Evolutionary conservation across 495 filamentous ascomycete genomes (phyloP).

Genomic region (Lasiosphaeria hispida): DNA sequence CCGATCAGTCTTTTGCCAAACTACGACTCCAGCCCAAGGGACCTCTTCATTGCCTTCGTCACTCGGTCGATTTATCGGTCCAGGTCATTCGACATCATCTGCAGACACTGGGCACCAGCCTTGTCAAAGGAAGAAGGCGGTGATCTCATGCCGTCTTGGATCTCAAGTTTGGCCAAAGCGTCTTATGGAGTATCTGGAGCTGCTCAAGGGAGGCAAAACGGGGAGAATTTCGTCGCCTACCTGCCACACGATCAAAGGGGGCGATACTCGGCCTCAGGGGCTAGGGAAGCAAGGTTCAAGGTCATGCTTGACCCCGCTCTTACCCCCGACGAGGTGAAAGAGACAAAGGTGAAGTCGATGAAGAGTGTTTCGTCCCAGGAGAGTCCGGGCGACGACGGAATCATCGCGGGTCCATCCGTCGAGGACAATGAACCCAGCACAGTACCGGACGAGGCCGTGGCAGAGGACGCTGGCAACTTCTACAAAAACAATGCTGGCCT

Average conservation of each 20-base stretch:
- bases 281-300: background rate
- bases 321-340: no score
- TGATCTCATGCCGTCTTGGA: constrained; percentile 4
- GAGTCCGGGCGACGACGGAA: no score
- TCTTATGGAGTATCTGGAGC: background rate
- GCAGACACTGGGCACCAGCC: constrained; percentile 24
- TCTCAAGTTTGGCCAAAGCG: background rate
- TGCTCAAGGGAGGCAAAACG: background rate
- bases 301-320: background rate
- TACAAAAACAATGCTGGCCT: no score
- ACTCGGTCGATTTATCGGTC: constrained; percentile 19
- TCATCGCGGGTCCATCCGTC: no score
- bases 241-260: background rate
- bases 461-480: no score
- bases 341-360: no score
- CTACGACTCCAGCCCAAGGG: constrained; percentile 20
- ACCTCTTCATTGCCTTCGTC: constrained; percentile 26
- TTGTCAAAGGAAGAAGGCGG: background rate
- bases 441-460: no score
- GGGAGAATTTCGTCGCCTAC: constrained; percentile 2
- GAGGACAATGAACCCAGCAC: no score
- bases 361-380: no score
- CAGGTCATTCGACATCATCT: constrained; percentile 23
- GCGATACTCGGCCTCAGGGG: background rate
- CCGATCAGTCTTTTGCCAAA: constrained; percentile 11